phyloP scores from a whole-genome alignment of 768 basidiomycete genomes.

The Epithele typhae region DNA sequence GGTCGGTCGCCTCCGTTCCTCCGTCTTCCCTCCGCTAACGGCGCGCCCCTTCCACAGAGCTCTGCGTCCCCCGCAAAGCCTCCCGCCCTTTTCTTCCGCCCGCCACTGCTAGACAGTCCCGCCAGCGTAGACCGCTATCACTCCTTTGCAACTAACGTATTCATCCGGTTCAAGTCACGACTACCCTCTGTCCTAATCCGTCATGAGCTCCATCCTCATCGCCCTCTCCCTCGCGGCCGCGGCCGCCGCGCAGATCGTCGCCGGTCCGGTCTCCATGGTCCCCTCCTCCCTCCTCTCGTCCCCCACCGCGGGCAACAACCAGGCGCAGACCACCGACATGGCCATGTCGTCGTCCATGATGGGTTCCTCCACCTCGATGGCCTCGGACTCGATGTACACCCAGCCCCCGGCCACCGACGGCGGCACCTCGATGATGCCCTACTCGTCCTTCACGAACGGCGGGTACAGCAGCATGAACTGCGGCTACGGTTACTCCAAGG shows the following conservation, averaged over 20 bases:
- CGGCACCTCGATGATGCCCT: constrained; percentile 51
- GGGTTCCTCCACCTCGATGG: constrained; percentile 19
- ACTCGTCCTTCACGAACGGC: constrained; percentile 53
- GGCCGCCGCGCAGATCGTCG: constrained; percentile 51
- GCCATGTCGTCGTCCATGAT: constrained; percentile 23
- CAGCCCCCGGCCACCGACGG: constrained; percentile 24
- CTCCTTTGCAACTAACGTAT: constrained; percentile 32
- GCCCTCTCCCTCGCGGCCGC: constrained; percentile 55
- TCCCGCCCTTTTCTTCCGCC: constrained; percentile 33
- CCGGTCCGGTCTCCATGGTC: constrained; percentile 18
- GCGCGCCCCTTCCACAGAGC: constrained; percentile 26
- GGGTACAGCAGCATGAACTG: constrained; percentile 66
- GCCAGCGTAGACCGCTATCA: constrained; percentile 70
- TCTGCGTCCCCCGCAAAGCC: constrained; percentile 36
- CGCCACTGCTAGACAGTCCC: constrained; percentile 62
- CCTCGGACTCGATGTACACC: constrained; percentile 22
- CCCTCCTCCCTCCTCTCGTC: constrained; percentile 22
- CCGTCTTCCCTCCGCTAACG: too few species aligned
- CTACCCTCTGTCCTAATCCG: constrained; percentile 31
- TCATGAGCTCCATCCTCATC: constrained; percentile 61
- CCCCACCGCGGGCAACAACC: constrained; percentile 28
- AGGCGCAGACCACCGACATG: constrained; percentile 18
- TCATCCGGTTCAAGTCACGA: constrained; percentile 29
- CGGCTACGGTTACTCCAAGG: constrained; percentile 66
- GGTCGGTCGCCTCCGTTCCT: constrained; percentile 33